These are phyloP conservation scores for Tetrahymena thermophila DNA, from an alignment of 73 alveolate species.

Conservation along the genomic window DNA sequence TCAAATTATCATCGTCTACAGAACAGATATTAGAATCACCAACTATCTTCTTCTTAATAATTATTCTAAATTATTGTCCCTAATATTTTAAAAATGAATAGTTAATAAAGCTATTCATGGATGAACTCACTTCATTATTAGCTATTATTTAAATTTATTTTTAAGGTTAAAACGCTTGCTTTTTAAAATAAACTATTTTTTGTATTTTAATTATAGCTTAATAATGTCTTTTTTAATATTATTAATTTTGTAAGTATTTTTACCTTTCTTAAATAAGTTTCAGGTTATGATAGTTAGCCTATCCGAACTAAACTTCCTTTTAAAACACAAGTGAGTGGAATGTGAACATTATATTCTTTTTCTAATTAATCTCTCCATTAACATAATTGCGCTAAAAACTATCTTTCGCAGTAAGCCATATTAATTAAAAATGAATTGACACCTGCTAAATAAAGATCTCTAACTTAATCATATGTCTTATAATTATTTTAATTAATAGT, in stretches of 20 bases:
- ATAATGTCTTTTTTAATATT: background rate
- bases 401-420: background rate
- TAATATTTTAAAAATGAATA: background rate
- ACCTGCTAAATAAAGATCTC: background rate
- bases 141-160: too few species aligned
- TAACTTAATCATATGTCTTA: background rate
- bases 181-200: too few species aligned
- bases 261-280: background rate
- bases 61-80: background rate
- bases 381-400: background rate
- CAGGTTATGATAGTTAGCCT: background rate
- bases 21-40: background rate
- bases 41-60: background rate
- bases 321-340: background rate
- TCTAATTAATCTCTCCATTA: background rate
- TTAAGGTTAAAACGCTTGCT: too few species aligned
- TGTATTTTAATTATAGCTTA: background rate
- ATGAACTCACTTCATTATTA: too few species aligned
- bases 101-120: too few species aligned
- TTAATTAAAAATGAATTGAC: background rate
- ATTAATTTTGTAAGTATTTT: background rate
- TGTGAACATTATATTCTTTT: background rate
- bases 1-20: background rate
- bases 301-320: background rate
- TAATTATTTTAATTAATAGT: background rate